Percentiles rank a stretch among this genome's conserved stretches.
phyloP scores from a whole-genome alignment of 352 stramenopile species.

The Phytophthora sansomeana region DNA sequence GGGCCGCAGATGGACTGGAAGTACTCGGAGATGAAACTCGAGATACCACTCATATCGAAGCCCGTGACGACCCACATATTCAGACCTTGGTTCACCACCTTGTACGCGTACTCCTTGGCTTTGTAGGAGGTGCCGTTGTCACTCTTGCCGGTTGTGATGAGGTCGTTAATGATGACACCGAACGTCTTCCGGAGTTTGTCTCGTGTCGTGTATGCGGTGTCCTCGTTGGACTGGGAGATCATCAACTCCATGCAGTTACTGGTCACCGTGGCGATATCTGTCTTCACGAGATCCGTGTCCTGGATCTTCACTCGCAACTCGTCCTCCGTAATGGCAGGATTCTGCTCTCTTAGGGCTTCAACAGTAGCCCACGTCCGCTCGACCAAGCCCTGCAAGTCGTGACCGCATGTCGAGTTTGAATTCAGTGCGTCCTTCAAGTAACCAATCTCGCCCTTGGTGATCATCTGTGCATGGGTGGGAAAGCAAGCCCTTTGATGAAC shows the following conservation, averaged over 20 bases:
- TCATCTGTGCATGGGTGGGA: too few relatives aligned
- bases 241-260: constrained; percentile 44
- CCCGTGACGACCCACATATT: constrained; percentile 20
- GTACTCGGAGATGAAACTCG: constrained; percentile 38
- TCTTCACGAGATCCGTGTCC: constrained; percentile 41
- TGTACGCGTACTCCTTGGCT: constrained; percentile 22
- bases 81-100: constrained; percentile 23
- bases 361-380: constrained; percentile 30
- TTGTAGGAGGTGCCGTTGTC: constrained; percentile 31
- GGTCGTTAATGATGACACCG: constrained; percentile 33
- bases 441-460: constrained; percentile 37
- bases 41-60: constrained; percentile 38
- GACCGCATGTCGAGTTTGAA: constrained; percentile 39
- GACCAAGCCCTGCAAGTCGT: constrained; percentile 31
- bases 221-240: constrained; percentile 26
- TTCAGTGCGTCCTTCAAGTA: constrained; percentile 33
- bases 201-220: constrained; percentile 29
- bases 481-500: constrained; percentile 35
- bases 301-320: constrained; percentile 37
- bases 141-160: constrained; percentile 28
- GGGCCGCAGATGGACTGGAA: constrained; percentile 46
- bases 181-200: constrained; percentile 37
- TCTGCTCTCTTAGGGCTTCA: constrained; percentile 23
- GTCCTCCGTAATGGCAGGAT: constrained; percentile 33
- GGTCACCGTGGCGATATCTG: constrained; percentile 40